These are phyloP conservation scores for Sporothrix schenckii DNA, from an alignment of 2,329 filamentous ascomycete genomes.

Conservation along the genomic window DNA sequence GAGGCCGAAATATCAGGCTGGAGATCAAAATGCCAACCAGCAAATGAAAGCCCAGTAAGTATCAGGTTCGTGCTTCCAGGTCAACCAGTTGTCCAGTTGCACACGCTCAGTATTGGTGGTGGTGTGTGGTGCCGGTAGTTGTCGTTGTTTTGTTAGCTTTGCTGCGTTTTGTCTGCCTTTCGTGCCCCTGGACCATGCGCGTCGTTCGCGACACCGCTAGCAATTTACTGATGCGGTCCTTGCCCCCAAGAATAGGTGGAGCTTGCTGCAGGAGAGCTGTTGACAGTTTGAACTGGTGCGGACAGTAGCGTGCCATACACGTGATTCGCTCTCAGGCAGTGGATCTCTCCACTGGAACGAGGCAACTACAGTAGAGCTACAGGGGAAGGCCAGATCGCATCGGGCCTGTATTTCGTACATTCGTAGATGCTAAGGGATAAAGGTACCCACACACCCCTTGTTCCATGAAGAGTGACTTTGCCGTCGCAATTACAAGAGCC, in stretches of 20 bases:
- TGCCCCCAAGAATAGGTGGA: slow-evolving; percentile 14
- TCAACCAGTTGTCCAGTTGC: background rate
- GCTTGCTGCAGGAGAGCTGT: slow-evolving; percentile 19
- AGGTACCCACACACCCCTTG: slow-evolving; percentile 28
- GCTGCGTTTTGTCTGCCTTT: slow-evolving; percentile 13
- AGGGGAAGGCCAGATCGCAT: too few species aligned
- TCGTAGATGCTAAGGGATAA: background rate
- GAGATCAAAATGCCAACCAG: background rate
- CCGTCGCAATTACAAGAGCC: slow-evolving; percentile 16
- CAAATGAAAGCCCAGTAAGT: background rate
- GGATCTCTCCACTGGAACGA: slow-evolving; percentile 1
- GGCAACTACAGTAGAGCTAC: background rate
- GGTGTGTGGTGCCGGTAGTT: slow-evolving; percentile 13
- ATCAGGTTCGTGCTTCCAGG: background rate
- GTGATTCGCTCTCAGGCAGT: slow-evolving; percentile 22
- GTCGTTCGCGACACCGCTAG: slow-evolving; percentile 33
- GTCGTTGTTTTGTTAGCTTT: slow-evolving; percentile 23
- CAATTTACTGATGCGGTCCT: slow-evolving; percentile 23
- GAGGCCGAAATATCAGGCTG: background rate
- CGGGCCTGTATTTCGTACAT: too few species aligned
- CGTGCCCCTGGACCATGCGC: slow-evolving; percentile 29
- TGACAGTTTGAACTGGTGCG: slow-evolving; percentile 10
- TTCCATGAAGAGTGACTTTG: slow-evolving; percentile 12
- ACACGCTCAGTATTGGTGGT: slow-evolving; percentile 7
- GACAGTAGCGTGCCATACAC: slow-evolving; percentile 6